A percentile compares a stretch with the other conserved stretches of the same genome.
Conservation (phyloP, 768 basidiomycete species). For the Suillus spraguei region DNA sequence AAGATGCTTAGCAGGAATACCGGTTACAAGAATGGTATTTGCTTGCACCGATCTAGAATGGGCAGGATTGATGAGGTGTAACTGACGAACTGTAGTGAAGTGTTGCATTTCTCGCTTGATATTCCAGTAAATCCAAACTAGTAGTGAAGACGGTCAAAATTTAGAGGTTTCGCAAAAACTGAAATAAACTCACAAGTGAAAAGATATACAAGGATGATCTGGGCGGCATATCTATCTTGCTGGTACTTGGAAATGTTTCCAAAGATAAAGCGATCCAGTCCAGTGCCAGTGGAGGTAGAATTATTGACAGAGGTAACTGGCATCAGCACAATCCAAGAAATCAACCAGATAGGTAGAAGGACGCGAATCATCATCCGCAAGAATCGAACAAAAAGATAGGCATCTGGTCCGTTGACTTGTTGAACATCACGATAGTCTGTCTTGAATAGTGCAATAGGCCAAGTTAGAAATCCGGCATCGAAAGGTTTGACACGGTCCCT, state of each 20-base stretch:
- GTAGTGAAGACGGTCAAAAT: not conserved
- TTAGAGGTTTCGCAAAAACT: constrained; percentile 4
- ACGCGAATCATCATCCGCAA: constrained; percentile 81
- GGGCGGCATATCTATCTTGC: constrained; percentile 70
- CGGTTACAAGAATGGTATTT: constrained; percentile 88
- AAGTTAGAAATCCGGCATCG: constrained; percentile 50
- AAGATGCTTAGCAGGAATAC: constrained; percentile 80
- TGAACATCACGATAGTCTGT: constrained; percentile 66
- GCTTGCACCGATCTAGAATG: constrained; percentile 85
- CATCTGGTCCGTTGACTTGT: constrained; percentile 79
- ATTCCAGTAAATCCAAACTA: constrained; percentile 87
- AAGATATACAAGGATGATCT: constrained; percentile 73
- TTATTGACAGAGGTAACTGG: constrained; percentile 70
- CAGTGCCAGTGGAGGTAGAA: constrained; percentile 42
- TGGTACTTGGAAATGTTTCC: constrained; percentile 67
- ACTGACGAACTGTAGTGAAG: constrained; percentile 80
- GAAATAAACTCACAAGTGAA: constrained; percentile 68
- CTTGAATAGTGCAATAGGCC: constrained; percentile 66
- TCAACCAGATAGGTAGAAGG: constrained; percentile 87
- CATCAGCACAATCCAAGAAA: constrained; percentile 86
- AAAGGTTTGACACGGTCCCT: constrained; percentile 66
- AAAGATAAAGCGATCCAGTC: constrained; percentile 75
- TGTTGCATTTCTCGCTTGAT: constrained; percentile 79
- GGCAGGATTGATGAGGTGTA: constrained; percentile 71
- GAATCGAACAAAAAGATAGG: constrained; percentile 93